These are phyloP conservation scores for Testicularia cyperi DNA, from an alignment of 1,284 basidiomycete genomes.

Conservation along the genomic window DNA sequence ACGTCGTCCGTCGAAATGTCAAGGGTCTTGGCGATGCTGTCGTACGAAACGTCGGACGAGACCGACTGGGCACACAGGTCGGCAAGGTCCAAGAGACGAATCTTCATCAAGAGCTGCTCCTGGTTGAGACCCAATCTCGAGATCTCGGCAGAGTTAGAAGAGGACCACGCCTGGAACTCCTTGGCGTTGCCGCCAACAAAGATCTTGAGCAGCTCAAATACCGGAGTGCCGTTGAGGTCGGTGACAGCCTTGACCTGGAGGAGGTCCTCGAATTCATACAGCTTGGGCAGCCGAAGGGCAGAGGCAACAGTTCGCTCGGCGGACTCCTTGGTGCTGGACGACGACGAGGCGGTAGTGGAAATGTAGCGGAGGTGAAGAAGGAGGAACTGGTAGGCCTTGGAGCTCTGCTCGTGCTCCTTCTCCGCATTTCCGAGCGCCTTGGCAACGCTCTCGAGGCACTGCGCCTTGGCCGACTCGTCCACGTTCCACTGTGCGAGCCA, in stretches of 20 bases:
- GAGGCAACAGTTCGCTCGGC: constrained; percentile 50
- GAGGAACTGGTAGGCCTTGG: constrained; percentile 49
- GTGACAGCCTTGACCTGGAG: constrained; percentile 42
- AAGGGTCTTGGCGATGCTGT: constrained; percentile 41
- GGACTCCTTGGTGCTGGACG: constrained; percentile 10
- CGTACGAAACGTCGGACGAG: constrained; percentile 51
- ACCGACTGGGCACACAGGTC: constrained; percentile 50
- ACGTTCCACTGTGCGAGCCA: constrained; percentile 57
- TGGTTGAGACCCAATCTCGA: constrained; percentile 27
- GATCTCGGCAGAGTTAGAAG: constrained; percentile 12
- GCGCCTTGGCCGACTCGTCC: constrained; percentile 32
- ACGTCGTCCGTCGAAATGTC: constrained; percentile 45
- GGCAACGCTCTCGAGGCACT: constrained; percentile 42
- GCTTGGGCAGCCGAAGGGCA: constrained; percentile 49
- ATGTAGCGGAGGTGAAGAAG: constrained; percentile 54
- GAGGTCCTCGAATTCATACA: constrained; percentile 56
- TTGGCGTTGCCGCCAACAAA: constrained; percentile 44
- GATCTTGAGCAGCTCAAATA: constrained; percentile 51
- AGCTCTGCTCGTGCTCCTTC: constrained; percentile 39
- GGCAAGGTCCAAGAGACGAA: constrained; percentile 55
- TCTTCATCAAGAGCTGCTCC: constrained; percentile 47
- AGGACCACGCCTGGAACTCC: constrained; percentile 40
- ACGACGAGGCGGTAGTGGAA: constrained; percentile 13
- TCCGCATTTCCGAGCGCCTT: constrained; percentile 43
- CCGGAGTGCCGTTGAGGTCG: constrained; percentile 32